A percentile compares a stretch with the other conserved stretches of the same genome.
These are phyloP conservation scores for Cucurbita pepo DNA, from an alignment of 306 rosid species.

Conservation along the genomic window DNA sequence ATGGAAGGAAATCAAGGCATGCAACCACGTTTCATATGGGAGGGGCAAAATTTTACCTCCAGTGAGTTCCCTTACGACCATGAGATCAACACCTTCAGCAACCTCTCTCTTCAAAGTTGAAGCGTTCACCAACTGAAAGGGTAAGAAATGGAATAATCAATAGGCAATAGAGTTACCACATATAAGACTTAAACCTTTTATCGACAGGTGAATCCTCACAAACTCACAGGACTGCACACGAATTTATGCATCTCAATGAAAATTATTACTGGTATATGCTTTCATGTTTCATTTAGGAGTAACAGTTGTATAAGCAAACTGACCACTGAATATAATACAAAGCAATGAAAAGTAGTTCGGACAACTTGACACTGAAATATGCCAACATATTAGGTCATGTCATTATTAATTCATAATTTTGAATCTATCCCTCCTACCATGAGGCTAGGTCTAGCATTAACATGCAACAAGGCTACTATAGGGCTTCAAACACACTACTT, in stretches of 20 bases:
- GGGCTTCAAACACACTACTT: background rate
- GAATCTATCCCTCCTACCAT: background rate
- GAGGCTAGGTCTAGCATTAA: background rate
- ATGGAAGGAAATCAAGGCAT: background rate
- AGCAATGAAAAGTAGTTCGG: background rate
- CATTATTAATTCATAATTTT: background rate
- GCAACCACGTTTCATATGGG: background rate
- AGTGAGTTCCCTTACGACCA: conserved; percentile 90
- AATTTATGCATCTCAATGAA: background rate
- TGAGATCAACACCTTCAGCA: conserved; percentile 79
- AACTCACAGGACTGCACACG: background rate
- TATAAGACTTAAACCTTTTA: background rate
- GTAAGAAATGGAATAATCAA: background rate
- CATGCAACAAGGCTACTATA: background rate
- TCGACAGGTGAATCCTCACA: background rate
- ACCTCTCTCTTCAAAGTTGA: conserved; percentile 83
- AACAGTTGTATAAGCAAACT: background rate
- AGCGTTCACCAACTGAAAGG: conserved; percentile 63
- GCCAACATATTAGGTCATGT: background rate
- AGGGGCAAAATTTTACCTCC: conserved; percentile 44
- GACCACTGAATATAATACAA: background rate
- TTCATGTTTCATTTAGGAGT: background rate
- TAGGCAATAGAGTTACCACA: background rate
- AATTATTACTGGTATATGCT: background rate
- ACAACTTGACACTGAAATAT: background rate